Conservation (phyloP, 2,329 filamentous ascomycete species). For the Fusarium sp. region DNA sequence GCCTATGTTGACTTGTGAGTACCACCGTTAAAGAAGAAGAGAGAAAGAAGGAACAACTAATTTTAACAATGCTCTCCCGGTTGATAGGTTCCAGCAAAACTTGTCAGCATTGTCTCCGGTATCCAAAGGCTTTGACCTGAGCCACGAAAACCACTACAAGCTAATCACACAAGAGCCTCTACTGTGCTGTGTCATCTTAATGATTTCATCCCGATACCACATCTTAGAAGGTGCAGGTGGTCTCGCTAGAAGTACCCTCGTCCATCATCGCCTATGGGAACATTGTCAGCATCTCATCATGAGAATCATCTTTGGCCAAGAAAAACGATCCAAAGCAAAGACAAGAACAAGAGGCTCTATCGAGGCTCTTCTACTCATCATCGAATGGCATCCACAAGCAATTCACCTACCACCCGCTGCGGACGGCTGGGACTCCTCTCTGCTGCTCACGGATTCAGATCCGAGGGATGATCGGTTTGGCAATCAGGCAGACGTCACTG, state of each 20-base stretch:
- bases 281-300: constrained; percentile 68
- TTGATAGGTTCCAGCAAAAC: constrained; percentile 26
- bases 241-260: constrained; percentile 65
- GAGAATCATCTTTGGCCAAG: constrained; percentile 68
- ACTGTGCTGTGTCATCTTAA: constrained; percentile 67
- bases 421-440: constrained; percentile 70
- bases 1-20: constrained; percentile 66
- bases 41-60: neutral
- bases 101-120: constrained; percentile 62
- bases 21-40: neutral
- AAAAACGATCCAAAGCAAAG: constrained; percentile 65
- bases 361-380: constrained; percentile 67
- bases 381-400: constrained; percentile 70
- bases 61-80: too few relatives aligned
- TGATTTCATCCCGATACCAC: constrained; percentile 69
- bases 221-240: constrained; percentile 59
- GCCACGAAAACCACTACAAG: constrained; percentile 63
- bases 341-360: constrained; percentile 66
- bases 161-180: constrained; percentile 67
- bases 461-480: constrained; percentile 45
- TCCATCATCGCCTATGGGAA: constrained; percentile 69
- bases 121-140: constrained; percentile 64
- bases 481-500: constrained; percentile 20
- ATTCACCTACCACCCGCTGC: constrained; percentile 67
- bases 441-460: constrained; percentile 60